Evolutionary conservation across 345 rosid species (phyloP).

Genomic region (Citrus inodora): DNA sequence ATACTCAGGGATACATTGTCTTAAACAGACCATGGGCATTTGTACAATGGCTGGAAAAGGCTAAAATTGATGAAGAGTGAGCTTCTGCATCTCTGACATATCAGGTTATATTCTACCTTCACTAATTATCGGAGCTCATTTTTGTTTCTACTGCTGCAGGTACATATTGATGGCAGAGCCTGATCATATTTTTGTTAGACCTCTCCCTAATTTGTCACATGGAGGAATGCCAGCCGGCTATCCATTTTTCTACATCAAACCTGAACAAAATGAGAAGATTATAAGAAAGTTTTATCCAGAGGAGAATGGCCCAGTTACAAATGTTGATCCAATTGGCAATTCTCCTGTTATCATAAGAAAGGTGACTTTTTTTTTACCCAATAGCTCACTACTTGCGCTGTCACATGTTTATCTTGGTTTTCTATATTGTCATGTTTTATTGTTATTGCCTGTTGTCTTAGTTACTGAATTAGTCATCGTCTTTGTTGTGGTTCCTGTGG

Average conservation of each 20-base stretch:
- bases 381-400: background rate
- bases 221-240: constrained; percentile 74
- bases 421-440: background rate
- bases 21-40: constrained; percentile 99
- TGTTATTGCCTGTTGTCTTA: background rate
- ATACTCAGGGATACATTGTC: constrained; percentile 87
- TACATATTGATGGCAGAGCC: constrained; percentile 95
- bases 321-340: constrained; percentile 83
- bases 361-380: constrained; percentile 30
- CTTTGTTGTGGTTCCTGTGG: constrained; percentile 6
- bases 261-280: constrained; percentile 44
- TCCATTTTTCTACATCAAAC: constrained; percentile 91
- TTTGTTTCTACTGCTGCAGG: constrained; percentile 40
- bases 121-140: background rate
- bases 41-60: constrained; percentile 92
- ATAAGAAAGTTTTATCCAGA: constrained; percentile 68
- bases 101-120: background rate
- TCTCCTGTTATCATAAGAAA: constrained; percentile 83
- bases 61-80: constrained; percentile 91
- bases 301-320: constrained; percentile 69
- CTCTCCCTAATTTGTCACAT: constrained; percentile 76
- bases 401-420: background rate
- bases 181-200: constrained; percentile 77
- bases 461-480: background rate
- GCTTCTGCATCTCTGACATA: constrained; percentile 18